Evolutionary conservation across 2,329 filamentous ascomycete species (phyloP).

Genomic region (Diplodia mutila): DNA sequence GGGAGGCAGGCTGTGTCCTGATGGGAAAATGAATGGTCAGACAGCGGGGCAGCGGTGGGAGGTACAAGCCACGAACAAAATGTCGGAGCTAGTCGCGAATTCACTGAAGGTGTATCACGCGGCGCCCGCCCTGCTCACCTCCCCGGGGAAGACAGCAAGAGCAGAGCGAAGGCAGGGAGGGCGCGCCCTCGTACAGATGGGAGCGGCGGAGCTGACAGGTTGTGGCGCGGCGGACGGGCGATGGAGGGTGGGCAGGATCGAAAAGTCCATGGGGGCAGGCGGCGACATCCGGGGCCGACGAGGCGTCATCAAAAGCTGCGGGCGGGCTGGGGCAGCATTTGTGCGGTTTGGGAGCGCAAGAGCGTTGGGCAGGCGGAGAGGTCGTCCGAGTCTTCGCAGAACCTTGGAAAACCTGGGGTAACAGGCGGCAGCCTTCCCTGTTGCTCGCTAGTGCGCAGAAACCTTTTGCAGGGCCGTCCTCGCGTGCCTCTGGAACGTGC

Average conservation of each 20-base stretch:
- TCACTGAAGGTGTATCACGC: constrained; percentile 4
- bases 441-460: constrained; percentile 24
- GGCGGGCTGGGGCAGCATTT: neutral
- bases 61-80: neutral
- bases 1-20: neutral
- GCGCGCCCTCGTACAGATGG: constrained; percentile 5
- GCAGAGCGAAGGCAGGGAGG: constrained; percentile 14
- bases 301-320: constrained; percentile 13
- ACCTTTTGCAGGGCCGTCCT: constrained; percentile 22
- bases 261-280: constrained; percentile 25
- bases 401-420: constrained; percentile 24
- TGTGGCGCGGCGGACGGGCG: constrained; percentile 9
- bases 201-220: neutral
- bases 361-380: constrained; percentile 4
- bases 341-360: neutral
- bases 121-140: constrained; percentile 16
- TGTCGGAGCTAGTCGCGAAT: neutral
- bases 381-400: constrained; percentile 20
- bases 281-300: constrained; percentile 14
- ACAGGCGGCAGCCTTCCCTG: constrained; percentile 17
- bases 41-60: neutral
- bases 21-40: neutral
- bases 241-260: constrained; percentile 1
- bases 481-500: constrained; percentile 22
- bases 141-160: neutral